These are phyloP conservation scores for Dinochytrium kinnereticum DNA, from an alignment of 371 early-diverging fungal genomes.

Conservation along the genomic window DNA sequence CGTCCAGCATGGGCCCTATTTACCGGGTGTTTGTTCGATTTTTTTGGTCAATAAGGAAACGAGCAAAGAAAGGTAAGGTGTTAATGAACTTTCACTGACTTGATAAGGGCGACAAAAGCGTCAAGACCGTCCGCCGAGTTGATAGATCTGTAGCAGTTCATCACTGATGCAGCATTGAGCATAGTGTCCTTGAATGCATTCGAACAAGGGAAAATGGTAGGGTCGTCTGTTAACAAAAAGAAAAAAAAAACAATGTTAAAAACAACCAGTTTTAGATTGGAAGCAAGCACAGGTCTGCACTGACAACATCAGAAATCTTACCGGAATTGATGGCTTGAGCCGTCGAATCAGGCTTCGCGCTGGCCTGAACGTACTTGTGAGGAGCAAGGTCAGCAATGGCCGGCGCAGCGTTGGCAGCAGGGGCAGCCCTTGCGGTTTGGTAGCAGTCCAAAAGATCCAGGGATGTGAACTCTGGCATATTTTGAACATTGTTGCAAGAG, in stretches of 20 bases:
- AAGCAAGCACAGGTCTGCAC: no score
- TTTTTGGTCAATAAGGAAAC: neutral
- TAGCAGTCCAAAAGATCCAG: neutral
- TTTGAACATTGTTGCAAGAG: neutral
- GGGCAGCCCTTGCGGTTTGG: neutral
- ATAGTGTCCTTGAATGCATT: neutral
- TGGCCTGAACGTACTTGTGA: neutral
- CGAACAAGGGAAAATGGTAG: no score
- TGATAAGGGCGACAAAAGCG: neutral
- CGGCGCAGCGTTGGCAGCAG: neutral
- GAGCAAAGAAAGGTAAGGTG: neutral
- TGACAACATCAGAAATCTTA: no score
- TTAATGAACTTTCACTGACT: neutral
- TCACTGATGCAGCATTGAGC: neutral
- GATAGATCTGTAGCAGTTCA: neutral
- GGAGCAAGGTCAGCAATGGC: neutral
- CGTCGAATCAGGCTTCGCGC: no score
- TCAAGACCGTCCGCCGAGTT: neutral
- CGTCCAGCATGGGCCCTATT: no score
- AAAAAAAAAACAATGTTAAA: neutral
- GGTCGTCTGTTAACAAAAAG: no score
- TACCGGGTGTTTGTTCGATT: no score
- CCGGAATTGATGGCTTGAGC: no score
- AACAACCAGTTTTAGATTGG: no score
- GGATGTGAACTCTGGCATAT: neutral